phyloP scores from a whole-genome alignment of 2,329 filamentous ascomycete genomes.

The Fusarium sp. region DNA sequence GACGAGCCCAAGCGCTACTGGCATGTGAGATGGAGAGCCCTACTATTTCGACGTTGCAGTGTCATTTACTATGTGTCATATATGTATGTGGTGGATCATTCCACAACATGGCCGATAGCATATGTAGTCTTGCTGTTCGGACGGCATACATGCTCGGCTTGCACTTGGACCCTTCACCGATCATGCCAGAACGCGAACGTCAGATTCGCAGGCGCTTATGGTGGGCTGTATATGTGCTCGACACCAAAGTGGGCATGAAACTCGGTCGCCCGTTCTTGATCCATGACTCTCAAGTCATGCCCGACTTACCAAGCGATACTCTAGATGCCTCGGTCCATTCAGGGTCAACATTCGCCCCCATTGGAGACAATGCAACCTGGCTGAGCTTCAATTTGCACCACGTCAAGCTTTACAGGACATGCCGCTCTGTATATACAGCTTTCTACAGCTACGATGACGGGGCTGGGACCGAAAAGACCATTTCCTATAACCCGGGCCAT shows the following conservation, averaged over 20 bases:
- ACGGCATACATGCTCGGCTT: slow-evolving; percentile 3
- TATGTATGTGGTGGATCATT: slow-evolving; percentile 1
- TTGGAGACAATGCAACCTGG: not conserved
- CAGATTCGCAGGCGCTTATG: not conserved
- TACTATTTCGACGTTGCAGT: not conserved
- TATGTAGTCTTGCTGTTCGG: not conserved
- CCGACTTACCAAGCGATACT: not conserved
- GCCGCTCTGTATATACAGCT: not conserved
- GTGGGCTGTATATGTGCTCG: slow-evolving; percentile 2
- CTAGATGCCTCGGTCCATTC: not conserved
- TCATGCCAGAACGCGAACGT: not conserved
- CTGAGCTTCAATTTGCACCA: not conserved
- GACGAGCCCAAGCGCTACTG: not conserved
- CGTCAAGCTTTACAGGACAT: not conserved
- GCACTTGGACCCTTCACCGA: not conserved
- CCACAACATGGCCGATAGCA: slow-evolving; percentile 5
- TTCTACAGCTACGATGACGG: not conserved
- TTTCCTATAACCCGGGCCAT: not conserved
- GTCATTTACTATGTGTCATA: not conserved
- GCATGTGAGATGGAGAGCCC: not conserved
- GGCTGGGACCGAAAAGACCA: not conserved
- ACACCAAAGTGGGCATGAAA: not conserved
- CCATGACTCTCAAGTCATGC: not conserved
- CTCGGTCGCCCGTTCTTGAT: not conserved
- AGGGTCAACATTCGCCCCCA: not conserved